These are phyloP conservation scores for Earliella scabrosa DNA, from an alignment of 1,284 basidiomycete species.

Conservation along the genomic window DNA sequence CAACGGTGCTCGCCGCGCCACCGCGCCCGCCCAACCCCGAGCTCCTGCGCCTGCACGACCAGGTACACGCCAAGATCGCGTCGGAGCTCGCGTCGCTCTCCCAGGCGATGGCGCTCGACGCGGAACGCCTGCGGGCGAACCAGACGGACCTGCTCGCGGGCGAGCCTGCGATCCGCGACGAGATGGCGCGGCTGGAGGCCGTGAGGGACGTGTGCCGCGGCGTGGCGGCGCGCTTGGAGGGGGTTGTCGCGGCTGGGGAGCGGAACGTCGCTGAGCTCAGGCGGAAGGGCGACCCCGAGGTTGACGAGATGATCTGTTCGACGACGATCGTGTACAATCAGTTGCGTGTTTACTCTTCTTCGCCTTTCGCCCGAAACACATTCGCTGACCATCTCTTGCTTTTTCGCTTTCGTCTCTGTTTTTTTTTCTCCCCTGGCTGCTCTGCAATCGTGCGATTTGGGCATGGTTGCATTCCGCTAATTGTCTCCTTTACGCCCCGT, in stretches of 20 bases:
- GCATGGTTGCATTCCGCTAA: too few species aligned
- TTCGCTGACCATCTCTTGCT: background rate
- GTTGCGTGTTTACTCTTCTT: constrained; percentile 44
- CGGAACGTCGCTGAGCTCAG: constrained; percentile 71
- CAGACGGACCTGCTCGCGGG: constrained; percentile 87
- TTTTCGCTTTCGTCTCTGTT: background rate
- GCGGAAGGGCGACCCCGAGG: constrained; percentile 78
- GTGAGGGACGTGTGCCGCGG: constrained; percentile 91
- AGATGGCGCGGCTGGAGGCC: constrained; percentile 93
- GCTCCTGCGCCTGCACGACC: constrained; percentile 82
- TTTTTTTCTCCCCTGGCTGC: background rate
- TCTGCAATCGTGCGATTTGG: too few species aligned
- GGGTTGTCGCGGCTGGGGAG: constrained; percentile 68
- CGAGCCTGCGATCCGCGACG: constrained; percentile 92
- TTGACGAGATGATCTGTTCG: constrained; percentile 93
- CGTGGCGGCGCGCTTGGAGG: constrained; percentile 71
- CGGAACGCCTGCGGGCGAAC: constrained; percentile 78
- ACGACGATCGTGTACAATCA: constrained; percentile 97
- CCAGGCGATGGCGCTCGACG: constrained; percentile 68
- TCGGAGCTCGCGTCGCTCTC: constrained; percentile 72
- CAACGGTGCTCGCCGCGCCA: constrained; percentile 51
- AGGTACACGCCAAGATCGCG: constrained; percentile 77
- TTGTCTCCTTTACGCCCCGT: too few species aligned
- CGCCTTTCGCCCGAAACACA: constrained; percentile 5
- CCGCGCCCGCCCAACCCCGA: constrained; percentile 91